Percentiles rank a stretch among this genome's conserved stretches.
Evolutionary conservation across 1,284 basidiomycete genomes (phyloP).

Genomic region (Naganishia albida): DNA sequence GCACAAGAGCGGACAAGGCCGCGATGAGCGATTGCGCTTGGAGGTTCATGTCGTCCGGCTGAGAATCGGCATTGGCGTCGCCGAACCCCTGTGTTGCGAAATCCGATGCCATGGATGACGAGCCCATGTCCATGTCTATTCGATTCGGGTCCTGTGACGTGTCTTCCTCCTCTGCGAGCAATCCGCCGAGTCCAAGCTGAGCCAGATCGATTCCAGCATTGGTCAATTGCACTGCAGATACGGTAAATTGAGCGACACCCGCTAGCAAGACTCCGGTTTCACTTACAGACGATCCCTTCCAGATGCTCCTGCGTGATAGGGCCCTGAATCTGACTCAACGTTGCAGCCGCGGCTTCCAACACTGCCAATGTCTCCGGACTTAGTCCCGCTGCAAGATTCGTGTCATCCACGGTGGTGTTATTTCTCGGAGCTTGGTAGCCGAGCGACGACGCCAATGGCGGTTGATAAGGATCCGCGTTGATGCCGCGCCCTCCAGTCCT

Average conservation of each 20-base stretch:
- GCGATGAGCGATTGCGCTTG: conserved; percentile 27
- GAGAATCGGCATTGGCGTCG: conserved; percentile 2
- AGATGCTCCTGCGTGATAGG: conserved; percentile 24
- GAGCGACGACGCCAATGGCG: conserved; percentile 11
- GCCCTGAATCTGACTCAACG: conserved; percentile 18
- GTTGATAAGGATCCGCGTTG: conserved; percentile 7
- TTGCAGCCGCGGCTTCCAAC: conserved; percentile 15
- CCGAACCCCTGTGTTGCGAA: conserved; percentile 4
- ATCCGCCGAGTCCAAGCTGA: conserved; percentile 9
- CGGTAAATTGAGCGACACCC: background rate
- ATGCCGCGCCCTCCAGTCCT: conserved; percentile 1
- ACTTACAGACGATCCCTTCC: conserved; percentile 29
- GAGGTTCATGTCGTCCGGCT: conserved; percentile 24
- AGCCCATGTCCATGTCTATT: background rate
- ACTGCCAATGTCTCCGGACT: conserved; percentile 16
- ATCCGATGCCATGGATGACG: background rate
- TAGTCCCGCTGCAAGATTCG: conserved; percentile 13
- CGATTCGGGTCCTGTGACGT: background rate
- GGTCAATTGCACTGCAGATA: conserved; percentile 10
- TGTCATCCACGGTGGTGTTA: conserved; percentile 1
- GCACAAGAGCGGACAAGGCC: conserved; percentile 19
- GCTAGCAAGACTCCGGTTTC: background rate
- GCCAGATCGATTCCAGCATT: conserved; percentile 17
- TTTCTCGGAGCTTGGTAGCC: conserved; percentile 1
- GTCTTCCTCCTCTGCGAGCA: conserved; percentile 21